Evolutionary conservation across 169 alveolate species (phyloP).

Genomic region (Cryptosporidium tyzzeri): DNA sequence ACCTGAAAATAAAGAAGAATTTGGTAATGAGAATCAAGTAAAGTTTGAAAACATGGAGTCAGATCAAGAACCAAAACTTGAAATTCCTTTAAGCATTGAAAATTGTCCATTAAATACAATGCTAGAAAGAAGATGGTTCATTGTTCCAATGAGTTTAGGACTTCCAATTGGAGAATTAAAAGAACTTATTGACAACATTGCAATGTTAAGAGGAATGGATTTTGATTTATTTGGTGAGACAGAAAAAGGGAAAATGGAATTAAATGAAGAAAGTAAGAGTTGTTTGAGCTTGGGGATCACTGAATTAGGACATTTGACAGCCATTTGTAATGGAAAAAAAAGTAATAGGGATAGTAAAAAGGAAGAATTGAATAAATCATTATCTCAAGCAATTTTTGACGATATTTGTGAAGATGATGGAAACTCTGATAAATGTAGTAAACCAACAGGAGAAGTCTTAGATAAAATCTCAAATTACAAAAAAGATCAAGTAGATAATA

Average conservation of each 20-base stretch:
- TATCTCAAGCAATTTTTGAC: slow-evolving; percentile 31
- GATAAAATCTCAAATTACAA: background rate
- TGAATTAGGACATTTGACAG: slow-evolving; percentile 32
- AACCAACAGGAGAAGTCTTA: background rate
- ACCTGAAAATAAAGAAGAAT: background rate
- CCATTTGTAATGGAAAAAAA: slow-evolving; percentile 15
- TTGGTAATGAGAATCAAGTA: background rate
- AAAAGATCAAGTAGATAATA: background rate
- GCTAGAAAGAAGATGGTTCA: slow-evolving; percentile 54
- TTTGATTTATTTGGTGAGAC: slow-evolving; percentile 43
- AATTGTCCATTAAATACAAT: slow-evolving; percentile 71
- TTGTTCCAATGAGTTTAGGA: slow-evolving; percentile 26
- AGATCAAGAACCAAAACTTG: slow-evolving; percentile 2
- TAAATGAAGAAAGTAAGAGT: slow-evolving; percentile 10
- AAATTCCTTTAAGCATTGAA: slow-evolving; percentile 35
- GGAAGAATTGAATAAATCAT: background rate
- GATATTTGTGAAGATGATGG: slow-evolving; percentile 26
- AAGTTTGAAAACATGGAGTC: background rate
- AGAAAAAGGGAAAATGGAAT: slow-evolving; percentile 23
- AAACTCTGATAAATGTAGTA: slow-evolving; percentile 19
- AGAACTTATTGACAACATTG: slow-evolving; percentile 29
- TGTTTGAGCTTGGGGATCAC: slow-evolving; percentile 27
- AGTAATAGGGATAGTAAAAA: background rate
- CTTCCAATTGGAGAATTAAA: slow-evolving; percentile 14
- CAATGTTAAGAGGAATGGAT: slow-evolving; percentile 37